phyloP scores from a whole-genome alignment of 2,329 filamentous ascomycete species.

The Biscogniauxia sp. region DNA sequence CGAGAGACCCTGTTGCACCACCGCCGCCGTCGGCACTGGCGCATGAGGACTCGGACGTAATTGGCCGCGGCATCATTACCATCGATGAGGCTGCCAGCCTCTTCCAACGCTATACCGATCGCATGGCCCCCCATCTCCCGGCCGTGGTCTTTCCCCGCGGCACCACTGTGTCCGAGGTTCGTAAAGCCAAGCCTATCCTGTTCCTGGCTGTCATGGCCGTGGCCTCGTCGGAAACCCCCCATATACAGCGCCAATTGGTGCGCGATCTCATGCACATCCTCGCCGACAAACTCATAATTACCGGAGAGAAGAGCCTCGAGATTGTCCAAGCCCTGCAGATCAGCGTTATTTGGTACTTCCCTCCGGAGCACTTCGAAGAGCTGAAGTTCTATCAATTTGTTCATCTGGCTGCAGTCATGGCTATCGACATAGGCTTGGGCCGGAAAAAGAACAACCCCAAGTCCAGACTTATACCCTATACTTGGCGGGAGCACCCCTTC shows the following conservation, averaged over 20 bases:
- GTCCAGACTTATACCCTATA: slow-evolving; percentile 35
- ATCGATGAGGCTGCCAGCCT: slow-evolving; percentile 53
- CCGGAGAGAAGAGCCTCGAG: slow-evolving; percentile 79
- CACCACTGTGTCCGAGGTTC: slow-evolving; percentile 54
- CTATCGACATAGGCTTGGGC: slow-evolving; percentile 76
- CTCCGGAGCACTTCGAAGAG: slow-evolving; percentile 79
- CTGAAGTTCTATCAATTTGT: slow-evolving; percentile 88
- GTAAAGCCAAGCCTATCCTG: slow-evolving; percentile 59
- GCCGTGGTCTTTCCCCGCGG: slow-evolving; percentile 58
- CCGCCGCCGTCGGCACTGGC: slow-evolving; percentile 5
- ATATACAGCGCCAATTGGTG: slow-evolving; percentile 60
- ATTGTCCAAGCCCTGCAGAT: slow-evolving; percentile 77
- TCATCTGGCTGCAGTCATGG: slow-evolving; percentile 78
- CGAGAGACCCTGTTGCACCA: slow-evolving; percentile 21
- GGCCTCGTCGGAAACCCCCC: slow-evolving; percentile 55
- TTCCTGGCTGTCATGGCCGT: slow-evolving; percentile 71
- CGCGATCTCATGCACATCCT: slow-evolving; percentile 70
- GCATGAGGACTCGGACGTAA: slow-evolving; percentile 43
- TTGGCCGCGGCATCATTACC: slow-evolving; percentile 60
- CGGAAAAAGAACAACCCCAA: slow-evolving; percentile 36
- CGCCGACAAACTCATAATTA: slow-evolving; percentile 70
- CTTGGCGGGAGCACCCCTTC: slow-evolving; percentile 43
- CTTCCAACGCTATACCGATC: slow-evolving; percentile 56
- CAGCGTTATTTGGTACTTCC: slow-evolving; percentile 79
- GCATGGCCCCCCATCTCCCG: slow-evolving; percentile 61